Evolutionary conservation across 83 land plant species (phyloP).

Genomic region (Thuja plicata): DNA sequence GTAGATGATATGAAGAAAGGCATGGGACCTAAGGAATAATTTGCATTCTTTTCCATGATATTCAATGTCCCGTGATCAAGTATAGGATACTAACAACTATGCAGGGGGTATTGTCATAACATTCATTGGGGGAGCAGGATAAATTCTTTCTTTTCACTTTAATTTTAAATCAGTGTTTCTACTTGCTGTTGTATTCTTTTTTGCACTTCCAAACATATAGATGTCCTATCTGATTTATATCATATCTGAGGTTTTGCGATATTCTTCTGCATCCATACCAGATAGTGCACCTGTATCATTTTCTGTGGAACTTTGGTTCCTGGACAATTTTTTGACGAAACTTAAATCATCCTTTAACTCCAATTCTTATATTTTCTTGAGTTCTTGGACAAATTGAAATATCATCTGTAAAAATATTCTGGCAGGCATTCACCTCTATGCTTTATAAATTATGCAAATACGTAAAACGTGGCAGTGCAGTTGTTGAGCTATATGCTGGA

Average conservation of each 20-base stretch:
- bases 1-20: neutral
- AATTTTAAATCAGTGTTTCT: neutral
- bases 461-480: slow-evolving; percentile 82
- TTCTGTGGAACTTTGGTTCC: neutral
- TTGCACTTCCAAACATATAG: neutral
- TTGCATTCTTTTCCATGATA: neutral
- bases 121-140: neutral
- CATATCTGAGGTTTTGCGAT: neutral
- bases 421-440: slow-evolving; percentile 91
- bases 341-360: neutral
- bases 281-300: neutral
- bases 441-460: slow-evolving; percentile 75
- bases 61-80: neutral
- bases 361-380: neutral
- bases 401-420: slow-evolving; percentile 21
- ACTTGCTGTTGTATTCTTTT: neutral
- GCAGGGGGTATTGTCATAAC: neutral
- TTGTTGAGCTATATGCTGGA: slow-evolving; percentile 96
- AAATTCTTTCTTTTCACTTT: neutral
- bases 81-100: neutral
- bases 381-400: neutral
- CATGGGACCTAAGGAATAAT: neutral
- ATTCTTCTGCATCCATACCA: neutral
- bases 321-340: neutral
- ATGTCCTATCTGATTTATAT: neutral